These are phyloP conservation scores for Phaeosphaeria sp. DNA, from an alignment of 2,329 filamentous ascomycete species.

Conservation along the genomic window DNA sequence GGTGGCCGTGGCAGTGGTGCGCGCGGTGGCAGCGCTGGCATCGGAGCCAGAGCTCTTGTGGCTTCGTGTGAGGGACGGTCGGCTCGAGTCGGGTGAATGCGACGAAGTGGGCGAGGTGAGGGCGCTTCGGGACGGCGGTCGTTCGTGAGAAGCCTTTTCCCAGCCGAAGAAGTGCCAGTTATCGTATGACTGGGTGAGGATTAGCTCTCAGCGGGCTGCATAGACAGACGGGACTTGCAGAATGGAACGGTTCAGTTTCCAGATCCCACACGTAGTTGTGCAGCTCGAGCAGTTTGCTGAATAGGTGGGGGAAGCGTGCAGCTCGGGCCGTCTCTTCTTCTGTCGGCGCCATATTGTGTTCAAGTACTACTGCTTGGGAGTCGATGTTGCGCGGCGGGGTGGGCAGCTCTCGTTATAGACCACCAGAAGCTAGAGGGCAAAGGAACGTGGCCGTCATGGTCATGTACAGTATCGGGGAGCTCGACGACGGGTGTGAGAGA, in stretches of 20 bases:
- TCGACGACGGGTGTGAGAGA: neutral
- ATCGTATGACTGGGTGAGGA: slow-evolving; percentile 70
- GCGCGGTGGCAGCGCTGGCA: slow-evolving; percentile 45
- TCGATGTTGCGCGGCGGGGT: neutral
- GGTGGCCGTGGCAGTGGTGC: slow-evolving; percentile 57
- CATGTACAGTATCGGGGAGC: neutral
- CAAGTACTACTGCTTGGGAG: neutral
- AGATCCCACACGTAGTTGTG: slow-evolving; percentile 49
- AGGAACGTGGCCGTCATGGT: neutral
- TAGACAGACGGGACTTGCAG: slow-evolving; percentile 35
- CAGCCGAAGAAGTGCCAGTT: slow-evolving; percentile 71
- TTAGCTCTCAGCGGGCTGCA: slow-evolving; percentile 18
- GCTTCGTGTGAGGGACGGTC: slow-evolving; percentile 31
- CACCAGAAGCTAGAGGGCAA: neutral
- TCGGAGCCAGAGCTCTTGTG: slow-evolving; percentile 47
- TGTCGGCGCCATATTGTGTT: slow-evolving; percentile 24
- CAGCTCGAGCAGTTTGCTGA: slow-evolving; percentile 46
- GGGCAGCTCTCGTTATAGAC: neutral
- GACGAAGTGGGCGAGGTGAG: slow-evolving; percentile 31
- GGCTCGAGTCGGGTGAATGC: slow-evolving; percentile 38
- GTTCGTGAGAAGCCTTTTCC: slow-evolving; percentile 28
- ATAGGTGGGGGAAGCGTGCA: slow-evolving; percentile 40
- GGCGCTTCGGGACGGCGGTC: slow-evolving; percentile 35
- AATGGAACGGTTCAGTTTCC: slow-evolving; percentile 56
- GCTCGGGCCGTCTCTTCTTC: slow-evolving; percentile 16